Evolutionary conservation across 805 yeast species (phyloP).

Genomic region (Sugiyamaella mastotermitis): DNA sequence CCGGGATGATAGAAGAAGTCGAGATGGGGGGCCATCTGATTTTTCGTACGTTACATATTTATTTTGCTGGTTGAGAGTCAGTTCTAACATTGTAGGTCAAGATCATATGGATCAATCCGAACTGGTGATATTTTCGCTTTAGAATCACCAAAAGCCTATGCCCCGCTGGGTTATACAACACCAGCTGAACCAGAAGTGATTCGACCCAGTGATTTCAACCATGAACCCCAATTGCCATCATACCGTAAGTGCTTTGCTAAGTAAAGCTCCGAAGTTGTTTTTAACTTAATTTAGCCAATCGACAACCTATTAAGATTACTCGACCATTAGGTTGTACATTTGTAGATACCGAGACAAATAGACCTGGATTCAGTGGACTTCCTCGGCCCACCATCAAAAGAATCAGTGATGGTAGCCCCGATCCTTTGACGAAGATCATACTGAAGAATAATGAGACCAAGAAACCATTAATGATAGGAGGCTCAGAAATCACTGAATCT

Average conservation of each 20-base stretch:
- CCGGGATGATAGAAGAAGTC: no score
- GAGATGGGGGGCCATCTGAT: no score
- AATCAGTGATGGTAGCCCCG: slow-evolving; percentile 1
- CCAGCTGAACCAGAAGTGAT: slow-evolving; percentile 18
- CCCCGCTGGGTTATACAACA: slow-evolving; percentile 25
- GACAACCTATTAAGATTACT: slow-evolving; percentile 22
- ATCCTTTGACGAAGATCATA: slow-evolving; percentile 5
- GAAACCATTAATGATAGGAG: slow-evolving; percentile 12
- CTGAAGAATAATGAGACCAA: not conserved
- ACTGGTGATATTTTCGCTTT: slow-evolving; percentile 18
- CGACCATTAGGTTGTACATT: slow-evolving; percentile 26
- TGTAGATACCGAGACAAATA: slow-evolving; percentile 25
- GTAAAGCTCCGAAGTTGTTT: not conserved
- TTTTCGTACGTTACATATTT: no score
- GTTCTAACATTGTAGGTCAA: no score
- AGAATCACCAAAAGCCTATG: slow-evolving; percentile 23
- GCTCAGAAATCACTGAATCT: slow-evolving; percentile 13
- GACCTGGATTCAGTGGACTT: slow-evolving; percentile 12
- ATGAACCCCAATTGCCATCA: slow-evolving; percentile 22
- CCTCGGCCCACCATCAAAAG: slow-evolving; percentile 10
- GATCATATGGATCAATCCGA: no score
- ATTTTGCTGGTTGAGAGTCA: no score
- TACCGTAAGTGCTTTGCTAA: slow-evolving; percentile 14
- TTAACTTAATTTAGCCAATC: slow-evolving; percentile 4
- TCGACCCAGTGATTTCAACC: slow-evolving; percentile 23